Conservation (phyloP, 2,329 filamentous ascomycete genomes). For the Chaetothyriales sp. region DNA sequence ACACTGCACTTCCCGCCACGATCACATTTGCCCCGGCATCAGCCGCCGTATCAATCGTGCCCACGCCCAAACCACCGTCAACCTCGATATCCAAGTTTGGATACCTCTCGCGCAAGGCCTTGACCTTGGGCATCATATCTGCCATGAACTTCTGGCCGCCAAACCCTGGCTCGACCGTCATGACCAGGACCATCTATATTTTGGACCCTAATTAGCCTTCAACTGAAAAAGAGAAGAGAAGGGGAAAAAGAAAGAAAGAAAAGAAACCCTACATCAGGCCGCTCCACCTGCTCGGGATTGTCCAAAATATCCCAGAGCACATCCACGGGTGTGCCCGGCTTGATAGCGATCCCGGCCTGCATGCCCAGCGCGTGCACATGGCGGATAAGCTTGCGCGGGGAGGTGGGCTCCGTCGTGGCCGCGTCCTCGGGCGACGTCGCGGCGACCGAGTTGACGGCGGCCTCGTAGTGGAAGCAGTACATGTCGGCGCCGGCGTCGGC, state of each 20-base stretch:
- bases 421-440: constrained; percentile 61
- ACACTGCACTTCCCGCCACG: constrained; percentile 89
- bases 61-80: constrained; percentile 75
- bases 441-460: constrained; percentile 66
- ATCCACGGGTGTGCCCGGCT: constrained; percentile 78
- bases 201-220: constrained; percentile 2
- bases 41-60: constrained; percentile 84
- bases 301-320: constrained; percentile 86
- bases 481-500: constrained; percentile 85
- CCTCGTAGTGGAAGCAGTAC: constrained; percentile 99
- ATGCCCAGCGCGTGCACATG: constrained; percentile 83
- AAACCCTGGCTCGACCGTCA: constrained; percentile 96
- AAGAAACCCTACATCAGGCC: constrained; percentile 60
- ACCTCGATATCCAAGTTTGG: constrained; percentile 94
- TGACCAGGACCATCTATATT: constrained; percentile 82
- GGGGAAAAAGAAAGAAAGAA: neutral
- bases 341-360: constrained; percentile 87
- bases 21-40: constrained; percentile 96
- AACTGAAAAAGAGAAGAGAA: neutral
- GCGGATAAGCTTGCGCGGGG: constrained; percentile 66
- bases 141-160: constrained; percentile 98
- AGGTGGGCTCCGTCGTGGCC: constrained; percentile 54
- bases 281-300: constrained; percentile 53
- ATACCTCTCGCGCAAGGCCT: constrained; percentile 66
- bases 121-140: constrained; percentile 83